Evolutionary conservation across 2,329 filamentous ascomycete genomes (phyloP).

Genomic region (Coleophoma eucalyptorum): DNA sequence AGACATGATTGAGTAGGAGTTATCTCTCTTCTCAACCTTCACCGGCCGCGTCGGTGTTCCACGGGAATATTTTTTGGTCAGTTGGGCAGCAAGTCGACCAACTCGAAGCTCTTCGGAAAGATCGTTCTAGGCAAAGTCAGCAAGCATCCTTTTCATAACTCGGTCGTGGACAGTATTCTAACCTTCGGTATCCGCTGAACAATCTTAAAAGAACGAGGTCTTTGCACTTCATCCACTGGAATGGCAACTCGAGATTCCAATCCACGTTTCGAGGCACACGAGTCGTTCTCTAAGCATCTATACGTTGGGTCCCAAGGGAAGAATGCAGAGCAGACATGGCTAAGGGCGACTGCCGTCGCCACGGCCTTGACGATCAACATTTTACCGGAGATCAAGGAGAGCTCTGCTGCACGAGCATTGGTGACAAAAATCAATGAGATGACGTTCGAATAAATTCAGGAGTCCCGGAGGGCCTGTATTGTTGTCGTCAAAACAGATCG

Average conservation of each 20-base stretch:
- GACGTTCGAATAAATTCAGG: too few species aligned
- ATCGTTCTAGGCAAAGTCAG: constrained; percentile 5
- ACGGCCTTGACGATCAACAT: constrained; percentile 16
- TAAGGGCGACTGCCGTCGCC: constrained; percentile 8
- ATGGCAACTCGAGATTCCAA: constrained; percentile 1
- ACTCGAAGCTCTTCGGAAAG: constrained; percentile 15
- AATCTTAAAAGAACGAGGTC: constrained; percentile 2
- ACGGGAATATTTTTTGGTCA: constrained; percentile 20
- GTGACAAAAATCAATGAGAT: too few species aligned
- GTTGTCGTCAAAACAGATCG: too few species aligned
- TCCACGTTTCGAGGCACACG: constrained; percentile 7
- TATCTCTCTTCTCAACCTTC: constrained; percentile 15
- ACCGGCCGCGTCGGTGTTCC: constrained; percentile 4
- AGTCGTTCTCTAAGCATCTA: constrained; percentile 13
- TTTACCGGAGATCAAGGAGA: background rate
- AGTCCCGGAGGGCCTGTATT: too few species aligned
- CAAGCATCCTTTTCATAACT: too few species aligned
- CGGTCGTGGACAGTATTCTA: background rate
- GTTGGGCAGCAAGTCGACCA: constrained; percentile 10
- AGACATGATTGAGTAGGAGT: constrained; percentile 16
- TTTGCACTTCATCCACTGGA: background rate
- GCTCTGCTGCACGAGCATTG: background rate
- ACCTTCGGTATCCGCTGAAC: constrained; percentile 10
- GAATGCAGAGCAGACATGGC: constrained; percentile 16
- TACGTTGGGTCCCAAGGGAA: constrained; percentile 20